Conservation (phyloP, 1,284 basidiomycete species). For the Ganoderma boninense region DNA sequence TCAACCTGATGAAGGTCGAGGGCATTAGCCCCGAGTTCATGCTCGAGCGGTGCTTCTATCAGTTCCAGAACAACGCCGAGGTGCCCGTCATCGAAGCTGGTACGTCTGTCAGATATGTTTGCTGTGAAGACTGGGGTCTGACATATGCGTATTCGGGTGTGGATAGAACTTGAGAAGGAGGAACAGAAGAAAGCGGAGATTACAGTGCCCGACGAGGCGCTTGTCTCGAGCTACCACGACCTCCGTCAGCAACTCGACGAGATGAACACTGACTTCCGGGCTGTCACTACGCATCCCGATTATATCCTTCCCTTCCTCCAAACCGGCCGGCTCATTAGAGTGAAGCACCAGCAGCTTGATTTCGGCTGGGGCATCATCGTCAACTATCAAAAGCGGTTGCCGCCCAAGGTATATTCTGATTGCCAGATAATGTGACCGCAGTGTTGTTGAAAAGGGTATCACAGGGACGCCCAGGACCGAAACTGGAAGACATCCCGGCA, state of each 20-base stretch:
- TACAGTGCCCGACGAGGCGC: slow-evolving; percentile 83
- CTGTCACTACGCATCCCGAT: slow-evolving; percentile 94
- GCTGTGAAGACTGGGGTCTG: background rate
- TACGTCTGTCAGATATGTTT: slow-evolving; percentile 46
- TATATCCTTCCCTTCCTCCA: slow-evolving; percentile 96
- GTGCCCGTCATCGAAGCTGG: slow-evolving; percentile 90
- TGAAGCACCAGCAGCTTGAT: slow-evolving; percentile 88
- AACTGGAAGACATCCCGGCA: slow-evolving; percentile 74
- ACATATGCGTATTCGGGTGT: background rate
- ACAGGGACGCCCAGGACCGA: slow-evolving; percentile 49
- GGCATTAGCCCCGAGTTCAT: slow-evolving; percentile 99
- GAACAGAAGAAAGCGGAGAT: slow-evolving; percentile 77
- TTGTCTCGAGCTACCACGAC: slow-evolving; percentile 92
- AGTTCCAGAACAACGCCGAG: slow-evolving; percentile 94
- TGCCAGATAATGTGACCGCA: background rate
- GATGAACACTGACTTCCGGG: slow-evolving; percentile 87
- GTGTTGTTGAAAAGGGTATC: background rate
- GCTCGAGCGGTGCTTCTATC: slow-evolving; percentile 98
- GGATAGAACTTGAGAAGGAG: slow-evolving; percentile 76
- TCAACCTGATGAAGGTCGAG: slow-evolving; percentile 99
- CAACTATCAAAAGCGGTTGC: slow-evolving; percentile 88
- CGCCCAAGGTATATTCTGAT: slow-evolving; percentile 65
- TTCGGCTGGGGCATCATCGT: slow-evolving; percentile 98
- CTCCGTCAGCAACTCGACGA: slow-evolving; percentile 91
- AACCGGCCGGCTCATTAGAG: slow-evolving; percentile 88